Conservation (phyloP, 345 rosid species). For the Populus ilicifolia region DNA sequence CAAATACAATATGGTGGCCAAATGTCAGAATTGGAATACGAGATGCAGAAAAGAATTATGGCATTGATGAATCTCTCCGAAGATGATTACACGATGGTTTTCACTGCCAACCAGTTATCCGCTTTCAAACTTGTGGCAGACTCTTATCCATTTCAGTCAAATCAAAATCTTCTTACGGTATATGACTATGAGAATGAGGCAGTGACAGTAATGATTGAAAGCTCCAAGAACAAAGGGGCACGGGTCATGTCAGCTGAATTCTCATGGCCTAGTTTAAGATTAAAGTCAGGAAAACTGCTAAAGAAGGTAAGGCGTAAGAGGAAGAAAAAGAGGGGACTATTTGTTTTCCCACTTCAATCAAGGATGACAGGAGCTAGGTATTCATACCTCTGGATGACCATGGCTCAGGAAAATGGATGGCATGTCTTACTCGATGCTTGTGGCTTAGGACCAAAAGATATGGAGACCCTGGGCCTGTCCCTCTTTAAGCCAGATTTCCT, state of each 20-base stretch:
- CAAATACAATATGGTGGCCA: slow-evolving; percentile 35
- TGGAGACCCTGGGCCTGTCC: slow-evolving; percentile 87
- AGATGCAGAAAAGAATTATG: slow-evolving; percentile 51
- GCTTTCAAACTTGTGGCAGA: slow-evolving; percentile 81
- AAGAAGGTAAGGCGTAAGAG: slow-evolving; percentile 42
- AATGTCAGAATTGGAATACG: slow-evolving; percentile 46
- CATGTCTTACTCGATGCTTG: slow-evolving; percentile 75
- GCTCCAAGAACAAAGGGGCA: slow-evolving; percentile 62
- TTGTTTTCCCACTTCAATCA: slow-evolving; percentile 83
- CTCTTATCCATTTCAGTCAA: slow-evolving; percentile 51
- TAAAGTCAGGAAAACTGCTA: slow-evolving; percentile 46
- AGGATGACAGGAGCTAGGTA: slow-evolving; percentile 65
- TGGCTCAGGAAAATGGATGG: slow-evolving; percentile 76
- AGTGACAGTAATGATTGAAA: slow-evolving; percentile 44
- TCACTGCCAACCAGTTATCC: slow-evolving; percentile 65
- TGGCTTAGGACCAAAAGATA: slow-evolving; percentile 68
- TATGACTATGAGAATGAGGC: slow-evolving; percentile 79
- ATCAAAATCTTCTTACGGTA: slow-evolving; percentile 57
- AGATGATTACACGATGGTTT: slow-evolving; percentile 58
- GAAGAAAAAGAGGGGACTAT: slow-evolving; percentile 50
- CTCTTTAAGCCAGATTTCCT: slow-evolving; percentile 77
- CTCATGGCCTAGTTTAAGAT: slow-evolving; percentile 54
- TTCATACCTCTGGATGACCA: slow-evolving; percentile 74
- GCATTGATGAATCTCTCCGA: slow-evolving; percentile 72
- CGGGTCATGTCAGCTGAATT: slow-evolving; percentile 54